Conservation (phyloP, 495 filamentous ascomycete species). For the Cenococcum geophilum region DNA sequence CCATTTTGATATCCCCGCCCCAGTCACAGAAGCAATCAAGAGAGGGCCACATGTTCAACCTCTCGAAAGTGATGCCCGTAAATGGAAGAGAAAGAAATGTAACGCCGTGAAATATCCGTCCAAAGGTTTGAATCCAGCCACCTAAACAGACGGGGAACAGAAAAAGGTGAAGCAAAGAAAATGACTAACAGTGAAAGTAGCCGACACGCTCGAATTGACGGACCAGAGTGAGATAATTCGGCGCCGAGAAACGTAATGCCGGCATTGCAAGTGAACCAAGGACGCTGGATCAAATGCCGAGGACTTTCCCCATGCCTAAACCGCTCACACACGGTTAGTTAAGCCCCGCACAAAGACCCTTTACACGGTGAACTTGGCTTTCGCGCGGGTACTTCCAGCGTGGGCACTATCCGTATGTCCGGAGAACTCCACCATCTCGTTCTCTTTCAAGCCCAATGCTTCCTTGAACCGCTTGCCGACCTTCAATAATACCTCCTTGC, state of each 20-base stretch:
- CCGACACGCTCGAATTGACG: no score
- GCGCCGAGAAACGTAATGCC: no score
- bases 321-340: background rate
- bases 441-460: constrained; percentile 65
- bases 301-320: constrained; percentile 2
- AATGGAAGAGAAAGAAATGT: constrained; percentile 1
- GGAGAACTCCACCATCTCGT: constrained; percentile 83
- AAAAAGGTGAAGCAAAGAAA: no score
- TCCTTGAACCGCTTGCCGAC: constrained; percentile 91
- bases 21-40: constrained; percentile 1
- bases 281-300: background rate
- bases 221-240: no score
- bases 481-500: constrained; percentile 69
- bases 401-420: constrained; percentile 93
- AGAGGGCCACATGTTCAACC: constrained; percentile 28
- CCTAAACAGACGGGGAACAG: background rate
- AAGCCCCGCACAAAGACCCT: background rate
- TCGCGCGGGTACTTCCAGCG: constrained; percentile 86
- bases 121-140: background rate
- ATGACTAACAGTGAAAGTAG: no score
- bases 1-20: background rate
- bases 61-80: constrained; percentile 1
- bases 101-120: background rate
- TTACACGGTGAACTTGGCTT: constrained; percentile 84
- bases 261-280: no score